Evolutionary conservation across 306 rosid genomes (phyloP), one percentile per base, ranked within the genome.

Genomic region (Casuarina cunninghamiana): DNA sequence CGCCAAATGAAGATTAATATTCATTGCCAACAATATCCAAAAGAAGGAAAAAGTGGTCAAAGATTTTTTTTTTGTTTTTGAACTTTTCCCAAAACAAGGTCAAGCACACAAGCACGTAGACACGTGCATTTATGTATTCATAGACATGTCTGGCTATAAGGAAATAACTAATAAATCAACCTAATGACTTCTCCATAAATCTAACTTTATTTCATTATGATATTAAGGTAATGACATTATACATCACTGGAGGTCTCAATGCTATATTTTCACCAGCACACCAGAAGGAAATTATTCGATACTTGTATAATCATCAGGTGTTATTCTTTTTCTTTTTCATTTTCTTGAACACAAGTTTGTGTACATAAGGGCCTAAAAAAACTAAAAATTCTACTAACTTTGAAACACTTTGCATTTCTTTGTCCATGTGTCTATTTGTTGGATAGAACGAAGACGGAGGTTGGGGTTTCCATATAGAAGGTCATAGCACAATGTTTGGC

Each of bases 381-480:
- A 53, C 8, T 17, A 6, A 5, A 53, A 16, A 1, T 2, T 17
- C 5, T 6, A 13, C 21, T 53, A 5, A 17, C n/a, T 53, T 0
- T 17, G 16, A n/a, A 7, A n/a, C 7, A 49, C 3, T 8, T 1
- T 2, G 12, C 3, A 61, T 61, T 5, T 15, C 8, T 26, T 26
- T 26, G 32, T 26, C 39, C 1, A 3, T 65, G 2, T 16, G 5
- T 13, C 1, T 26, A 26, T 26, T 26, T 43, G 16, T 38, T 26
- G 53, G 13, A 79, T 71, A 91, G 96, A 89, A 91, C 49, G 86
- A 89, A 81, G 93, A 91, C 78, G 93, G 96, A 38, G 93, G 93
- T 0, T 91, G 96, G 96, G 93, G 93, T 37, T 82, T 91, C 39
- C 96, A 91, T 72, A 83, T 89, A 46, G 91, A 86, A 68, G 91